Evolutionary conservation across 164 flowering plant genomes (phyloP).

Genomic region (Magnolia officinalis): DNA sequence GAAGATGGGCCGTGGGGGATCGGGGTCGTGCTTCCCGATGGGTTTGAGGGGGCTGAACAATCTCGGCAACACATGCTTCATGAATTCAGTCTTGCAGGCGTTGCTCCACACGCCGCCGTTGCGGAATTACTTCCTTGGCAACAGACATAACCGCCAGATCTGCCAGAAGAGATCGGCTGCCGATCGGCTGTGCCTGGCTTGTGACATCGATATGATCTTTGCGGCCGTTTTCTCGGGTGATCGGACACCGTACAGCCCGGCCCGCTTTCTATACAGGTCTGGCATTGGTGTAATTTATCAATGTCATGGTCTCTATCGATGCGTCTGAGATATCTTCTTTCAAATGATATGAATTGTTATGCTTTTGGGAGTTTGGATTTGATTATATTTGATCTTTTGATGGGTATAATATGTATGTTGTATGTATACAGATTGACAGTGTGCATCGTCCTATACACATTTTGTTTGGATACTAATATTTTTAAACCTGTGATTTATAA

Average conservation of each 20-base stretch:
- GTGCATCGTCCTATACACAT: no score
- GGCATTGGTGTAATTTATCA: constrained; percentile 1
- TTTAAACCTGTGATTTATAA: no score
- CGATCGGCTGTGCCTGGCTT: constrained; percentile 43
- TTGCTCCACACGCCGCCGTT: constrained; percentile 63
- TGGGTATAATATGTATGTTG: no score
- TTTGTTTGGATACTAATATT: no score
- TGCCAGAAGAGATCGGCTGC: constrained; percentile 30
- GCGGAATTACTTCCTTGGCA: constrained; percentile 51
- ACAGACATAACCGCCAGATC: constrained; percentile 34
- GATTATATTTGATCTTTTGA: background rate
- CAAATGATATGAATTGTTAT: background rate
- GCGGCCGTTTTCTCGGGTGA: constrained; percentile 55
- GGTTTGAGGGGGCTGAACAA: constrained; percentile 79
- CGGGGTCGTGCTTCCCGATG: constrained; percentile 51
- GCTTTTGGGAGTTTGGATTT: background rate
- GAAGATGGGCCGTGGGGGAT: constrained; percentile 40
- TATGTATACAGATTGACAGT: no score
- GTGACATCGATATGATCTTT: constrained; percentile 44
- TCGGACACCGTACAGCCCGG: constrained; percentile 59
- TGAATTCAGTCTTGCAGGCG: constrained; percentile 69
- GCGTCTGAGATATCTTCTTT: background rate
- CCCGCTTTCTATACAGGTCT: constrained; percentile 63
- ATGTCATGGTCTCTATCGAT: background rate
- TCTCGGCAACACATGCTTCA: constrained; percentile 66